Evolutionary conservation across 306 rosid species (phyloP).

Genomic region (Rosa lucieae): DNA sequence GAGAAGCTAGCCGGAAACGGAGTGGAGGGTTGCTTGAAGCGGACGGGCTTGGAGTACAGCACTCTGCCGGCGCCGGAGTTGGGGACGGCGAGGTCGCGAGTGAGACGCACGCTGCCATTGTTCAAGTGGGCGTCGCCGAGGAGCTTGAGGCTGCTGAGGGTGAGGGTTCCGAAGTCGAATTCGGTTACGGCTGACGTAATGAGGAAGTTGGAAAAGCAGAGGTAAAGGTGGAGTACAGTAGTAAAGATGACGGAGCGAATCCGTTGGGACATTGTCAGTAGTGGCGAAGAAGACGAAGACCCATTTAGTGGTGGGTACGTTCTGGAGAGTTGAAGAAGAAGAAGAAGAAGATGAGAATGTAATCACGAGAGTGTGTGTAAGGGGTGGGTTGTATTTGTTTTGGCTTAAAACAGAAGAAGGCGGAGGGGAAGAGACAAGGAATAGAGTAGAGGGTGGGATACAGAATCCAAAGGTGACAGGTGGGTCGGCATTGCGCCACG

Average conservation of each 20-base stretch:
- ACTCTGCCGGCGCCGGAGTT: constrained; percentile 81
- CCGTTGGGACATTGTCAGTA: constrained; percentile 38
- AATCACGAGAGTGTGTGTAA: constrained; percentile 30
- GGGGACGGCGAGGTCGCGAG: constrained; percentile 94
- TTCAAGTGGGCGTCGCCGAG: constrained; percentile 92
- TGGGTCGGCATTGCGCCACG: constrained; percentile 49
- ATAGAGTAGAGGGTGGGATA: constrained; percentile 12
- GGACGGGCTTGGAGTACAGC: constrained; percentile 60
- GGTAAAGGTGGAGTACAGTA: neutral
- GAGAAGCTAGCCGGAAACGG: constrained; percentile 59
- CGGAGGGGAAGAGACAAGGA: constrained; percentile 34
- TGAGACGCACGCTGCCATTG: constrained; percentile 77
- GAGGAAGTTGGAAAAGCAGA: constrained; percentile 6
- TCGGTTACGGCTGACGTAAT: constrained; percentile 36
- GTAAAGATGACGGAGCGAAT: neutral
- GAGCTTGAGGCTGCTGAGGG: constrained; percentile 65
- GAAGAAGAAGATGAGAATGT: constrained; percentile 15
- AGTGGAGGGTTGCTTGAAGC: constrained; percentile 58
- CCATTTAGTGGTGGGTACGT: constrained; percentile 5
- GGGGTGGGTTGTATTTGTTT: constrained; percentile 2
- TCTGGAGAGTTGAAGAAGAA: constrained; percentile 1
- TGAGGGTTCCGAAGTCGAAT: constrained; percentile 78
- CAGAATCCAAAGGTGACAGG: constrained; percentile 73
- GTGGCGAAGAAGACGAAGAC: neutral
- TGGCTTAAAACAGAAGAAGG: constrained; percentile 26